Conservation (phyloP, 148 eudicot genomes). For the Camellia sinensis region DNA sequence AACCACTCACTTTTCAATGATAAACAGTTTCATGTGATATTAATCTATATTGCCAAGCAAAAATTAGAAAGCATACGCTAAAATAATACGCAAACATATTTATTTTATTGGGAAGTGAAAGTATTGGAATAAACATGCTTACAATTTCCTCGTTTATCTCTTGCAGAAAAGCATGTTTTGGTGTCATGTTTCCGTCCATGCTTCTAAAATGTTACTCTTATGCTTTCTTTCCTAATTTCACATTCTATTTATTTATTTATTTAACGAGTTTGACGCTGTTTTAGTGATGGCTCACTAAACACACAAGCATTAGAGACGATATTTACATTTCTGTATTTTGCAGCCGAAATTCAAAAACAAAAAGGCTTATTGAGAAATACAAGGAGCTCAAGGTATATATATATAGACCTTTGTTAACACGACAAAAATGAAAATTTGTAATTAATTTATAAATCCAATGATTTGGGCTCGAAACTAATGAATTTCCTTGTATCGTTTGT, state of each 20-base stretch:
- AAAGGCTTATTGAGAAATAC: slow-evolving; percentile 61
- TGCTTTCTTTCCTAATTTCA: not conserved
- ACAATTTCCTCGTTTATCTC: too few relatives aligned
- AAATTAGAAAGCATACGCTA: not conserved
- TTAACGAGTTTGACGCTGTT: not conserved
- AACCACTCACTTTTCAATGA: not conserved
- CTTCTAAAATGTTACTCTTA: not conserved
- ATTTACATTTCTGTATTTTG: slow-evolving; percentile 24
- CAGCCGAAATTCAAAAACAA: slow-evolving; percentile 83
- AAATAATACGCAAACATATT: not conserved
- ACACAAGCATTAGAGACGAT: not conserved
- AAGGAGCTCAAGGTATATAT: slow-evolving; percentile 66
- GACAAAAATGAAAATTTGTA: not conserved
- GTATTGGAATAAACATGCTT: too few relatives aligned
- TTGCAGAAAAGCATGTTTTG: slow-evolving; percentile 1
- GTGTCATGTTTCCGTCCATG: not conserved
- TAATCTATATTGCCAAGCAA: not conserved
- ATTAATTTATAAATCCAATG: not conserved
- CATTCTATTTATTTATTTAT: not conserved
- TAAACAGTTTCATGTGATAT: not conserved
- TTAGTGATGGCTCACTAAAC: not conserved
- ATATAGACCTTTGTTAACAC: not conserved
- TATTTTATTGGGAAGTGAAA: not conserved
- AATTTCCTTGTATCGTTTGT: not conserved
- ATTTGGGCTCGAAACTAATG: not conserved